Percentiles rank a stretch among this genome's conserved stretches.
phyloP scores from a whole-genome alignment of 2,329 filamentous ascomycete genomes.

The Diplodia corticola region DNA sequence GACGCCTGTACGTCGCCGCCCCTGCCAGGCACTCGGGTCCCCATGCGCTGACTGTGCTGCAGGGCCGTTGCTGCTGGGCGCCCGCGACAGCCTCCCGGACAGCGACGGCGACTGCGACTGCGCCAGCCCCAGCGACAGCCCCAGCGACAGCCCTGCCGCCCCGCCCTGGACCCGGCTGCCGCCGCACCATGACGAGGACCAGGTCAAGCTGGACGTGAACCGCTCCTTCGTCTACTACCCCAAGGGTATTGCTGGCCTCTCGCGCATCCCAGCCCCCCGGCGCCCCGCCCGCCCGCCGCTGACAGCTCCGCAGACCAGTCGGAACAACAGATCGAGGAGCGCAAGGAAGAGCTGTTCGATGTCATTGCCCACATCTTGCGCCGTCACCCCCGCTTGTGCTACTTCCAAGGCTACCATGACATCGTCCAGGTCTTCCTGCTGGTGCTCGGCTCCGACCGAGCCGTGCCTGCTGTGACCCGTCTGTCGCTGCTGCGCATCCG shows the following conservation, averaged over 20 bases:
- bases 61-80: conserved; percentile 64
- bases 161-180: conserved; percentile 62
- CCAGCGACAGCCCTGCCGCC: conserved; percentile 7
- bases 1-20: conserved; percentile 67
- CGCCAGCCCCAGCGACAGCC: conserved; percentile 18
- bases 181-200: conserved; percentile 82
- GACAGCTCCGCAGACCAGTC: conserved; percentile 59
- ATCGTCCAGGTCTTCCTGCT: conserved; percentile 94
- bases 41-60: conserved; percentile 21
- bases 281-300: conserved; percentile 25
- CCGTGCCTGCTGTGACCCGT: conserved; percentile 67
- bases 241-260: conserved; percentile 57
- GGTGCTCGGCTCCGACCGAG: conserved; percentile 67
- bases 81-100: conserved; percentile 23
- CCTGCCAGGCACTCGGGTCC: conserved; percentile 18
- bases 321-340: conserved; percentile 65
- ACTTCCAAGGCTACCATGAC: conserved; percentile 98
- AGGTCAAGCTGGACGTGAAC: conserved; percentile 89
- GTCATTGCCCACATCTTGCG: conserved; percentile 82
- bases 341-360: conserved; percentile 74
- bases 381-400: conserved; percentile 78
- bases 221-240: conserved; percentile 98
- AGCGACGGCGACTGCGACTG: conserved; percentile 1
- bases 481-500: conserved; percentile 87
- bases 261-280: not conserved